Base-by-base conservation (phyloP, 2,329 filamentous ascomycete species). In the Trichoderma sp. region DNA sequence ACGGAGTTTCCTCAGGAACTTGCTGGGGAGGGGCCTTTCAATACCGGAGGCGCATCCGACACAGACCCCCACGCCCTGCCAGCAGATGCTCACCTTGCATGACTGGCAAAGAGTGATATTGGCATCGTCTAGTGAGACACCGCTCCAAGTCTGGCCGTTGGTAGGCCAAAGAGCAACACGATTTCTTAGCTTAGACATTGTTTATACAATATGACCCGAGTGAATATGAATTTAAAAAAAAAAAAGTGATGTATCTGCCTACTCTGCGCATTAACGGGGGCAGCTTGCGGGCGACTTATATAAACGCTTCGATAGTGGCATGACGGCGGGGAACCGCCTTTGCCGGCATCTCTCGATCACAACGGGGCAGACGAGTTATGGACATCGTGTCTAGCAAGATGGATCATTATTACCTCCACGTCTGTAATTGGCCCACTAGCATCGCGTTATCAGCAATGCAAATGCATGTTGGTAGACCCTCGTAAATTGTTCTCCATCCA, bases 21-120 rank as follows among this genome's bases (percentile, higher is more conserved):
- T 63, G 65, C 35, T 68, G 16, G 65, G 33, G 33, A 63, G 56
- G 33, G 65, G 65, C 16, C 47, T 27, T 29, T 33, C n/a, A 6
- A 37, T 19, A 16, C 65, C 65, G 2, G 49, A 29, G 29, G 21
- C 33, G 13, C 65, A 68, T 6, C 65, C 65, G 21, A 40, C 43
- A n/a, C 65, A 68, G 24, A 55, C 43, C 19, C 21, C 11, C 24
- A 40, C 31, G 40, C n/a, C 65, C 10, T 55, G 14, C 43, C 43
- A 68, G 19, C 65, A 68, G 27, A 68, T 29, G 24, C 65, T 63
- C 58, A 68, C 21, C 58, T 29, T 68, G 37, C 65, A 68, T 31
- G 5, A n/a, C n/a, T 27, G 57, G 31, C 65, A 68, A 13, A 68
- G 13, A 4, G 31, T 31, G 31, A 68, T 33, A 6, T 63, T 16